These are phyloP conservation scores for Thuidium tamariscinum DNA, from an alignment of 225 moss, liverwort and hornwort species.

Conservation along the genomic window DNA sequence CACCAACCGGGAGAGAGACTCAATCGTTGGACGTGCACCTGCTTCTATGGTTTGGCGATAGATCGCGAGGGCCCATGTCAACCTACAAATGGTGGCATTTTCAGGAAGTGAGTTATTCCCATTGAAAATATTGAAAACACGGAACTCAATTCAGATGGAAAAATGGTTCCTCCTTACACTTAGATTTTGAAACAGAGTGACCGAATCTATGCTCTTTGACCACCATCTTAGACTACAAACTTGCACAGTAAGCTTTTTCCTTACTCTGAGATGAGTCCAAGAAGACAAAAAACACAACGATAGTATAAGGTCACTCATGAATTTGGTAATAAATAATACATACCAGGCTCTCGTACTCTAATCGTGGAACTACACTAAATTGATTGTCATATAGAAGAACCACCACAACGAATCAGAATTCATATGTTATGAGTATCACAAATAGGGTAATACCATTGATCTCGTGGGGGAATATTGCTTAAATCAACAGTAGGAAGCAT, in stretches of 20 bases:
- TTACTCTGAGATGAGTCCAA: not conserved
- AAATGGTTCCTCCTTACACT: not conserved
- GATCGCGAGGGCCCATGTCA: slow-evolving; percentile 80
- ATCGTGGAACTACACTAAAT: not conserved
- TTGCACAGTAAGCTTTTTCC: not conserved
- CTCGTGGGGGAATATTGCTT: slow-evolving; percentile 37
- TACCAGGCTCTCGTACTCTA: not conserved
- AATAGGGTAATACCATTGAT: slow-evolving; percentile 59
- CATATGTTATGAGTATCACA: not conserved
- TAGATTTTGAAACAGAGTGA: not conserved
- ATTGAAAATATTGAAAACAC: not conserved
- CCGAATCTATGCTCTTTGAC: not conserved
- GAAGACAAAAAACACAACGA: not conserved
- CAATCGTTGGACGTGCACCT: slow-evolving; percentile 63
- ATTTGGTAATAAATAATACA: not conserved
- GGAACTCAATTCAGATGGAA: not conserved
- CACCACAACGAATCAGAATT: not conserved
- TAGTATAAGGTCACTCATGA: not conserved
- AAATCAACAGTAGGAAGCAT: slow-evolving; percentile 53
- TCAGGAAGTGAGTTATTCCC: not conserved
- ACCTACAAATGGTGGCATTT: slow-evolving; percentile 33
- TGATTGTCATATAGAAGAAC: not conserved
- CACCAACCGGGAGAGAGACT: slow-evolving; percentile 63
- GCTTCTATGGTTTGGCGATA: slow-evolving; percentile 79
- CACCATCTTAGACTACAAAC: not conserved